Percentiles rank a stretch among this genome's conserved stretches.
phyloP scores from a whole-genome alignment of 805 yeast species.

The Lachancea mirantina region DNA sequence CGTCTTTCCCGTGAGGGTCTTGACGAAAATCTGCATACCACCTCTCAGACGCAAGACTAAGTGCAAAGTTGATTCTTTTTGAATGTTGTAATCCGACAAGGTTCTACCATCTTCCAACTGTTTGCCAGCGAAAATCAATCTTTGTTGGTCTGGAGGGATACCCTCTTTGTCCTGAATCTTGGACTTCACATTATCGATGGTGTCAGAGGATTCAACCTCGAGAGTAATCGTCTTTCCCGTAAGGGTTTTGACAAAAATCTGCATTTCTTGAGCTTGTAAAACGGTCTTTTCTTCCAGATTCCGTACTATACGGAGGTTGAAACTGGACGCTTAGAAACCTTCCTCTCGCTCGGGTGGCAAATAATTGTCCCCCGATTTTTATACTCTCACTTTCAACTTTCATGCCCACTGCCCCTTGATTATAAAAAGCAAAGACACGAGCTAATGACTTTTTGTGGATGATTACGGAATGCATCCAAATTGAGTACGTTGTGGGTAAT shows the following conservation, averaged over 20 bases:
- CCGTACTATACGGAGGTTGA: too few species aligned
- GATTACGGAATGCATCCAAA: too few species aligned
- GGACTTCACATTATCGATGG: slow-evolving; percentile 96
- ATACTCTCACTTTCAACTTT: too few species aligned
- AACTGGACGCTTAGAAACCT: too few species aligned
- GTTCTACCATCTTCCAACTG: slow-evolving; percentile 92
- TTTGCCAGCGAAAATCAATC: slow-evolving; percentile 89
- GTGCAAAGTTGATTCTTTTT: slow-evolving; percentile 81
- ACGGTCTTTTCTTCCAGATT: background rate
- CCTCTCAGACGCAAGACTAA: slow-evolving; percentile 80
- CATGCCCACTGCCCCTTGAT: too few species aligned
- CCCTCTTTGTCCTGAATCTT: slow-evolving; percentile 68
- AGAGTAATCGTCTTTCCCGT: slow-evolving; percentile 94
- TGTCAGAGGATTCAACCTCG: slow-evolving; percentile 96
- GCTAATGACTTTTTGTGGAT: too few species aligned
- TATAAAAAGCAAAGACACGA: too few species aligned
- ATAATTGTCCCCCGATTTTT: too few species aligned
- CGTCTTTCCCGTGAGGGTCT: slow-evolving; percentile 96
- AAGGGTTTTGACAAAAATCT: slow-evolving; percentile 81
- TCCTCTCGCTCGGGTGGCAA: too few species aligned
- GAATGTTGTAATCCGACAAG: slow-evolving; percentile 85
- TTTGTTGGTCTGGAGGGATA: slow-evolving; percentile 69
- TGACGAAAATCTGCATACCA: slow-evolving; percentile 90
- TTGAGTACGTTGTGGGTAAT: too few species aligned
- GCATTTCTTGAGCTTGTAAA: slow-evolving; percentile 37